phyloP scores from a whole-genome alignment of 768 basidiomycete genomes.

The Austroboletus eburneus region DNA sequence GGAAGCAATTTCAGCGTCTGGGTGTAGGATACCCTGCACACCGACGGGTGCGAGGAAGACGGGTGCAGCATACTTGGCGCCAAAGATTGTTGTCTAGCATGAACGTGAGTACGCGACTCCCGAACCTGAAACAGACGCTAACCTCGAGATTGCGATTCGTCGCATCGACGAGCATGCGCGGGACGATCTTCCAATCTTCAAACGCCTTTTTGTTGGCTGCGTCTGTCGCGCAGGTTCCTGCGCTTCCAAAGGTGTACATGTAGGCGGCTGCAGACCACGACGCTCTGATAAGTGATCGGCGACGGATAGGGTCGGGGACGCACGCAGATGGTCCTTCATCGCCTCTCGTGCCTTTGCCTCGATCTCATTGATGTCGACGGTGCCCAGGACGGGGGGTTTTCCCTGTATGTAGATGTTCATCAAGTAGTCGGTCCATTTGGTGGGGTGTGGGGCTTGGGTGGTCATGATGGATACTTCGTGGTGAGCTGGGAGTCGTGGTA shows the following conservation, averaged over 20 bases:
- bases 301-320: constrained; percentile 8
- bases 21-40: constrained; percentile 69
- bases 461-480: constrained; percentile 13
- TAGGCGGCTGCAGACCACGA: constrained; percentile 49
- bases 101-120: too few relatives aligned
- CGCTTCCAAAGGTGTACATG: constrained; percentile 73
- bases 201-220: constrained; percentile 61
- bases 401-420: constrained; percentile 15
- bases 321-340: constrained; percentile 54
- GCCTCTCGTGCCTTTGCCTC: constrained; percentile 64
- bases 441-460: constrained; percentile 8
- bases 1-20: constrained; percentile 67
- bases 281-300: not conserved
- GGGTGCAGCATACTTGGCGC: constrained; percentile 57
- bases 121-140: constrained; percentile 8
- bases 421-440: constrained; percentile 28
- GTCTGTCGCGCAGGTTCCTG: constrained; percentile 68
- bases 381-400: constrained; percentile 41
- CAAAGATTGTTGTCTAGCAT: constrained; percentile 64
- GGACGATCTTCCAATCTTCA: constrained; percentile 69
- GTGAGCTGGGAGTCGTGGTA: too few relatives aligned
- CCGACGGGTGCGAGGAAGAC: constrained; percentile 72
- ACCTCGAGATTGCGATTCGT: constrained; percentile 59
- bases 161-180: constrained; percentile 68
- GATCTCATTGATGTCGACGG: constrained; percentile 57